Evolutionary conservation across 805 yeast genomes (phyloP).

Genomic region (Cyberlindnera euphorbiiphila): DNA sequence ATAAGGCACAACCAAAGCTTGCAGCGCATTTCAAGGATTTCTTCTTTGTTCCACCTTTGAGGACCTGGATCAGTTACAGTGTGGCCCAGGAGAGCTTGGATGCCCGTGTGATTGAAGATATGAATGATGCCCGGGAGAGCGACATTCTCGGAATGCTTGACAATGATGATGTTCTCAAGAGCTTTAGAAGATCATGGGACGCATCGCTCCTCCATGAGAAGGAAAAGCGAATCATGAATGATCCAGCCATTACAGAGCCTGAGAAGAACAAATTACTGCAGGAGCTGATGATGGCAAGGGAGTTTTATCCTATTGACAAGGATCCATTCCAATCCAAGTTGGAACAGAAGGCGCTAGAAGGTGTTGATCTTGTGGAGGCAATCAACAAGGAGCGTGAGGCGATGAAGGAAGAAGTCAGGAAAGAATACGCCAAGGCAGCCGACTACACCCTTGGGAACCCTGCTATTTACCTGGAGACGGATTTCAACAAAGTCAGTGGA

Average conservation of each 20-base stretch:
- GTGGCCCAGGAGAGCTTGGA: not conserved
- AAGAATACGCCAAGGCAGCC: slow-evolving; percentile 12
- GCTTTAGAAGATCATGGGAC: slow-evolving; percentile 31
- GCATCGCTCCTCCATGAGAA: slow-evolving; percentile 32
- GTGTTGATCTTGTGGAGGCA: not conserved
- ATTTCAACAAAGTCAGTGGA: slow-evolving; percentile 12
- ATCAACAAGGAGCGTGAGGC: not conserved
- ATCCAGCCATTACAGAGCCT: not conserved
- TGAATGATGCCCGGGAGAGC: slow-evolving; percentile 13
- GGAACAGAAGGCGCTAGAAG: slow-evolving; percentile 7
- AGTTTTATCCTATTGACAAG: slow-evolving; percentile 13
- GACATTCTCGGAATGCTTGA: slow-evolving; percentile 8
- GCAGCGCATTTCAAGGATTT: slow-evolving; percentile 36
- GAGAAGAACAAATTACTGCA: slow-evolving; percentile 8
- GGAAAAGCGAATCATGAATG: slow-evolving; percentile 31
- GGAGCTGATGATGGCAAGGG: slow-evolving; percentile 10
- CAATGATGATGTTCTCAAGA: slow-evolving; percentile 30
- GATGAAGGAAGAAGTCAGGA: slow-evolving; percentile 5
- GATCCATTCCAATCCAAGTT: slow-evolving; percentile 15
- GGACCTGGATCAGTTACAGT: slow-evolving; percentile 47
- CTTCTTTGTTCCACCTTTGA: slow-evolving; percentile 47
- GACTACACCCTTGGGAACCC: slow-evolving; percentile 14
- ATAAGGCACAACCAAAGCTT: slow-evolving; percentile 35
- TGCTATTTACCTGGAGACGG: not conserved
- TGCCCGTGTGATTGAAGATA: slow-evolving; percentile 20